Evolutionary conservation across 305 asterid genomes (phyloP).

Genomic region (Fraxinus velutina): DNA sequence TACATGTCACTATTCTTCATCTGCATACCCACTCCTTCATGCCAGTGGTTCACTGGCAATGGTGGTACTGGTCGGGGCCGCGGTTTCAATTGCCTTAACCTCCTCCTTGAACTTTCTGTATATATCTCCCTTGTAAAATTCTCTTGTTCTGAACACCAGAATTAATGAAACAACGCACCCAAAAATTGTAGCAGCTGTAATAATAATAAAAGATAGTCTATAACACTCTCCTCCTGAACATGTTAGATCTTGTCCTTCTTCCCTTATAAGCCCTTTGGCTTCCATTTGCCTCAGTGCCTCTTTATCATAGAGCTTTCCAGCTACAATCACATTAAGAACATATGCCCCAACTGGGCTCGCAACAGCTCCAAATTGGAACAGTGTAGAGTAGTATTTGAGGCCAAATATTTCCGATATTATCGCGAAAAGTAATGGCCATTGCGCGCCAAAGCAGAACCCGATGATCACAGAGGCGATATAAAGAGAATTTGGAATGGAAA

Average conservation of each 20-base stretch:
- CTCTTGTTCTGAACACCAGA: constrained; percentile 25
- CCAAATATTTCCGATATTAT: constrained; percentile 38
- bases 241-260: constrained; percentile 25
- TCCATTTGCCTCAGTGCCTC: constrained; percentile 32
- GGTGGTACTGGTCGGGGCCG: not conserved
- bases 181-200: constrained; percentile 25
- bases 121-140: constrained; percentile 24
- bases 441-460: constrained; percentile 35
- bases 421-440: constrained; percentile 32
- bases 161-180: constrained; percentile 29
- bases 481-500: constrained; percentile 23
- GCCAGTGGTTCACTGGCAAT: not conserved
- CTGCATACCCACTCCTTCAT: not conserved
- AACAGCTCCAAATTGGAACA: constrained; percentile 30
- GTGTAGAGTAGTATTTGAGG: constrained; percentile 32
- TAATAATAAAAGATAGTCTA: constrained; percentile 26
- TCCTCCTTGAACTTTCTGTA: constrained; percentile 26
- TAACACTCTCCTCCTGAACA: constrained; percentile 31
- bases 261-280: constrained; percentile 14
- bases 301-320: constrained; percentile 33
- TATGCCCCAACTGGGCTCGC: constrained; percentile 35
- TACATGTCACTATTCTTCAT: not conserved
- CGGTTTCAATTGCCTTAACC: not conserved
- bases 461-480: constrained; percentile 27
- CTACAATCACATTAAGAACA: constrained; percentile 28